Base-by-base conservation (phyloP, 768 basidiomycete genomes). In the Asterophora lycoperdoides region DNA sequence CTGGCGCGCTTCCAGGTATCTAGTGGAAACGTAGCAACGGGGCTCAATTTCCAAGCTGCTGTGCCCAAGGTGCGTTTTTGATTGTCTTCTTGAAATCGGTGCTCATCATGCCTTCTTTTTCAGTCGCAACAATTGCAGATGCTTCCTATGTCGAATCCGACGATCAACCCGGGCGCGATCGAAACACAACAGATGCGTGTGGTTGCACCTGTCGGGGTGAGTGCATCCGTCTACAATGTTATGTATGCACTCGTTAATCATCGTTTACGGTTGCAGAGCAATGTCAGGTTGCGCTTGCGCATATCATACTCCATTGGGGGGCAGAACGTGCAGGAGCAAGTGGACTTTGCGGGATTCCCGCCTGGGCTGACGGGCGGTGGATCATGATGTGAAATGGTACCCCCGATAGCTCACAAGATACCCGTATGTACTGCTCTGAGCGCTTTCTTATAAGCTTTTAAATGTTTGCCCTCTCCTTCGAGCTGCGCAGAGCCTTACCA, bases 101-200 rank as follows among this genome's bases (percentile, higher is more conserved):
- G 56, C 13, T 44, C 49, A 10, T 40, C 18, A 41, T 33, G 23
- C 32, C 23, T 14, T 33, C 41, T 28, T 48, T 39, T 48, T 2
- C 60, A 98, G 92, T 89, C 93, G 0, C 94, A 96, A 68, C 93
- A 96, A 64, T 67, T 99, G 48, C 94, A 97, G 65, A 99, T 99
- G 95, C 75, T 93, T 49, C 92, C 95, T 5, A 97, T 98, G 88
- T 93, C 93, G 5, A 93, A 85, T 65, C 75, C 85, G 9, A 85
- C 80, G 44, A 76, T 99, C 36, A 70, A 68, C 29, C 84, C 90
- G 0, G 91, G 93, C 1, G 70, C 81, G 8, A 78, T 81, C 13
- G 95, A 98, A 66, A 95, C 93, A 8, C 96, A 98, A 63, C 92
- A 95, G 63, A 87, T 99, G 89, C 80, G 93, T 8, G 83, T 99